These are phyloP conservation scores for Eucalyptus erythrocorys DNA, from an alignment of 345 rosid species.

Conservation along the genomic window DNA sequence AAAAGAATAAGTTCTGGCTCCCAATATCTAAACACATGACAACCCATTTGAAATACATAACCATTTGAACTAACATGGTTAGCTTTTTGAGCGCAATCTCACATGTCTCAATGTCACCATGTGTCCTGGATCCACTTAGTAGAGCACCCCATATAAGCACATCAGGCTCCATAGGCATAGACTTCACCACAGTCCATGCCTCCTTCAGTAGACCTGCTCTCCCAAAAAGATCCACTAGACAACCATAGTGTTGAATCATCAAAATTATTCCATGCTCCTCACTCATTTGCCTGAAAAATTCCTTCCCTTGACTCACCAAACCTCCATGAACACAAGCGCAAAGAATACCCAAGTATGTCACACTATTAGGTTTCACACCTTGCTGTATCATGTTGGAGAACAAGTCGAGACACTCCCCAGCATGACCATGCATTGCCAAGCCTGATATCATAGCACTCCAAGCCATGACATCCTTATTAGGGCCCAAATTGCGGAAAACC, in stretches of 20 bases:
- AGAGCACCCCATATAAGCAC: conserved; percentile 40
- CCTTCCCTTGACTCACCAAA: conserved; percentile 20
- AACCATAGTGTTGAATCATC: conserved; percentile 26
- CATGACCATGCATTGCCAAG: conserved; percentile 22
- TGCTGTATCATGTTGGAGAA: conserved; percentile 1
- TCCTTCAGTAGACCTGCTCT: conserved; percentile 32
- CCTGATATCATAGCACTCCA: conserved; percentile 34
- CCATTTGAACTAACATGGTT: too few relatives aligned
- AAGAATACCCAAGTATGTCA: conserved; percentile 11
- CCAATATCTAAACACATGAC: too few relatives aligned
- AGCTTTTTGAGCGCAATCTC: conserved; percentile 19
- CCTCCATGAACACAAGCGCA: conserved; percentile 37
- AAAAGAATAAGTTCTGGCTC: too few relatives aligned
- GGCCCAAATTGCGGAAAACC: conserved; percentile 14
- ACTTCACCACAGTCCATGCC: conserved; percentile 19
- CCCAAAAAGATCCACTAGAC: conserved; percentile 44
- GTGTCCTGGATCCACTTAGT: conserved; percentile 28
- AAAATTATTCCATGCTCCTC: conserved; percentile 20
- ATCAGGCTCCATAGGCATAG: conserved; percentile 40
- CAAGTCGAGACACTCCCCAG: conserved; percentile 8
- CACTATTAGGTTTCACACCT: not conserved
- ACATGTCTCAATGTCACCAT: conserved; percentile 28
- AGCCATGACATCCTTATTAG: conserved; percentile 20
- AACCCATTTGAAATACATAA: too few relatives aligned
- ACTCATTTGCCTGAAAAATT: conserved; percentile 21